A percentile compares a stretch with the other conserved stretches of the same genome.
These are phyloP conservation scores for Amniculicola lignicola DNA, from an alignment of 495 filamentous ascomycete genomes.

Conservation along the genomic window DNA sequence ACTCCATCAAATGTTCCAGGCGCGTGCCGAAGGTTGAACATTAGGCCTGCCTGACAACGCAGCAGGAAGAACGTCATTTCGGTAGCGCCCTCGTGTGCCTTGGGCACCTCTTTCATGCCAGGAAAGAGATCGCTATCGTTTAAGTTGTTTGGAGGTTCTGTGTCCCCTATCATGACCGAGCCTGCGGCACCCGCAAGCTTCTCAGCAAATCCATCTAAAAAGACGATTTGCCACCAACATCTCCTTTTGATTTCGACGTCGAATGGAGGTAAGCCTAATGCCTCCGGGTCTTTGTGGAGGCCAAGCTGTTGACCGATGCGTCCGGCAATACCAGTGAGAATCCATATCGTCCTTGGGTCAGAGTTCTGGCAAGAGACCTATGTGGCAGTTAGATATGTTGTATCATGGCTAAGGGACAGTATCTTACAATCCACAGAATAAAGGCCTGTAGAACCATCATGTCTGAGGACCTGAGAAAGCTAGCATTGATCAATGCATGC, in stretches of 20 bases:
- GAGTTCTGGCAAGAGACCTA: slow-evolving; percentile 44
- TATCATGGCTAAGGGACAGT: neutral
- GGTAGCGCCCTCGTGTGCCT: slow-evolving; percentile 56
- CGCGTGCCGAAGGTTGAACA: neutral
- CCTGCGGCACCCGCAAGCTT: slow-evolving; percentile 24
- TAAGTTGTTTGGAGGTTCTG: slow-evolving; percentile 46
- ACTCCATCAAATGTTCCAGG: slow-evolving; percentile 36
- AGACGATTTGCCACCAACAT: slow-evolving; percentile 39
- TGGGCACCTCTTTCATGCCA: slow-evolving; percentile 44
- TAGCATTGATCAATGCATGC: slow-evolving; percentile 49
- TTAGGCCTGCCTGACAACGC: slow-evolving; percentile 48
- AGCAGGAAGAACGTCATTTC: slow-evolving; percentile 69
- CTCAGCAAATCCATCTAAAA: slow-evolving; percentile 33
- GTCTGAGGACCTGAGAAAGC: slow-evolving; percentile 53
- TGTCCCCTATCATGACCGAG: slow-evolving; percentile 37
- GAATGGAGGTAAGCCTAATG: slow-evolving; percentile 32
- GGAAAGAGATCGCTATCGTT: slow-evolving; percentile 48
- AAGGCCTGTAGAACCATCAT: slow-evolving; percentile 54
- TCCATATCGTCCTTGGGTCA: slow-evolving; percentile 50
- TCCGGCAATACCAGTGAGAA: slow-evolving; percentile 43
- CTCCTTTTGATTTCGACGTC: slow-evolving; percentile 42
- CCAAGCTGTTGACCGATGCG: slow-evolving; percentile 48
- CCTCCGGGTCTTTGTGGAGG: slow-evolving; percentile 40
- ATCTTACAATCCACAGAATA: slow-evolving; percentile 51
- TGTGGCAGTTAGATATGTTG: too few relatives aligned